A percentile compares a stretch with the other conserved stretches of the same genome.
Conservation (phyloP, 768 basidiomycete species). For the Russula lepida region DNA sequence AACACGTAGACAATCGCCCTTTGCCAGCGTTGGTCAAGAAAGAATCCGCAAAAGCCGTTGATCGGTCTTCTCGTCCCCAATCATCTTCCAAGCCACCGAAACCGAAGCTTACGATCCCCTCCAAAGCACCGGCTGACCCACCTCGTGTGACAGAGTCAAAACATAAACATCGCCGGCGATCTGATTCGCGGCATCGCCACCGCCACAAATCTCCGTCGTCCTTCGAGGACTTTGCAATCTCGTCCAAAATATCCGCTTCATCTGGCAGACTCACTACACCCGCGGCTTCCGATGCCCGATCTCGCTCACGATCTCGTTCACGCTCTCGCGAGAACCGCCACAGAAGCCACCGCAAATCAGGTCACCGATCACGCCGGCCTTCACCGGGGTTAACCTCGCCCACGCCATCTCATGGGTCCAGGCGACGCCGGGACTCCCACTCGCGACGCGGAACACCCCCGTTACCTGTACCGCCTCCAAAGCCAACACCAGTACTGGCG, state of each 20-base stretch:
- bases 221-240: slow-evolving; percentile 17
- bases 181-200: slow-evolving; percentile 1
- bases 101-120: slow-evolving; percentile 1
- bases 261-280: slow-evolving; percentile 21
- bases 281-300: slow-evolving; percentile 2
- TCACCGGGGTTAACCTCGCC: slow-evolving; percentile 20
- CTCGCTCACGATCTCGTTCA: slow-evolving; percentile 13
- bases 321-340: slow-evolving; percentile 1
- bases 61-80: slow-evolving; percentile 3
- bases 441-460: slow-evolving; percentile 5
- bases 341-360: slow-evolving; percentile 5
- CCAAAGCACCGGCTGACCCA: slow-evolving; percentile 8
- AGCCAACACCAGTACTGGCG: not conserved
- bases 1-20: slow-evolving; percentile 12
- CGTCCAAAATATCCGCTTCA: slow-evolving; percentile 13
- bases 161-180: not conserved
- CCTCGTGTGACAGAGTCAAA: slow-evolving; percentile 1
- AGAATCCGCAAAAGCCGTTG: not conserved
- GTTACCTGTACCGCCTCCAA: slow-evolving; percentile 2
- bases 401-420: slow-evolving; percentile 11
- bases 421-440: not conserved
- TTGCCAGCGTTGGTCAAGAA: slow-evolving; percentile 12
- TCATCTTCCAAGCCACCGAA: slow-evolving; percentile 10
- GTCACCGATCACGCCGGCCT: slow-evolving; percentile 3
- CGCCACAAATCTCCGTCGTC: not conserved